A percentile compares a stretch with the other conserved stretches of the same genome.
phyloP scores from a whole-genome alignment of 441 rosid species.

The Adansonia rubrostipa region DNA sequence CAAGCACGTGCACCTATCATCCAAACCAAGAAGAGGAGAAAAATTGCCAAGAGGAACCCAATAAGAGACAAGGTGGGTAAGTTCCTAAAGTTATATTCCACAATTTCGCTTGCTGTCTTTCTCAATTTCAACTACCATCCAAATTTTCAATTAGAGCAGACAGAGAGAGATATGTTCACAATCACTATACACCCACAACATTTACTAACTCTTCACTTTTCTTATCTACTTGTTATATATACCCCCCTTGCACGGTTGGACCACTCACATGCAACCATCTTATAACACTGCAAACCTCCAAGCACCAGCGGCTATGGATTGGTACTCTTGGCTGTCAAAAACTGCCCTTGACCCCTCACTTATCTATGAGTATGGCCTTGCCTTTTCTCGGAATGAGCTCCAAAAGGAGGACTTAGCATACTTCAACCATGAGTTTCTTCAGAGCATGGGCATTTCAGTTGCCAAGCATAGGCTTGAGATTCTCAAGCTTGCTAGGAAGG shows the following conservation, averaged over 20 bases:
- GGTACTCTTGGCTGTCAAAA: slow-evolving; percentile 84
- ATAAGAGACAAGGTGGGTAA: background rate
- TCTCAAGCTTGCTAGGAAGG: slow-evolving; percentile 65
- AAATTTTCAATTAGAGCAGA: slow-evolving; percentile 24
- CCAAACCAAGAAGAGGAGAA: background rate
- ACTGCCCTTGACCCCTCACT: slow-evolving; percentile 62
- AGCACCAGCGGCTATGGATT: slow-evolving; percentile 55
- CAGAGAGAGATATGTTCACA: background rate
- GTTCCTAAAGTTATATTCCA: slow-evolving; percentile 22
- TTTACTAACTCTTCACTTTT: slow-evolving; percentile 25
- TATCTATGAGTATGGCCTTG: slow-evolving; percentile 39
- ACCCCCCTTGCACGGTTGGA: slow-evolving; percentile 15
- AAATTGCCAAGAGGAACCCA: background rate
- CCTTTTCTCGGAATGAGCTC: slow-evolving; percentile 64
- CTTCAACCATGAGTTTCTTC: slow-evolving; percentile 78
- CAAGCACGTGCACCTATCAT: slow-evolving; percentile 4
- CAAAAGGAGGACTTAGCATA: slow-evolving; percentile 57
- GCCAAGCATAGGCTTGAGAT: slow-evolving; percentile 81
- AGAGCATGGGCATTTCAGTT: slow-evolving; percentile 66
- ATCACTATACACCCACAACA: slow-evolving; percentile 31
- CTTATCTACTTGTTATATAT: slow-evolving; percentile 20
- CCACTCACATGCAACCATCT: slow-evolving; percentile 26
- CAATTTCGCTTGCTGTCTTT: slow-evolving; percentile 29
- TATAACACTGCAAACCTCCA: slow-evolving; percentile 30
- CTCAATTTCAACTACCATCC: slow-evolving; percentile 44